Evolutionary conservation across 2,329 filamentous ascomycete species (phyloP).

Genomic region (Fonsecaea multimorphosa): DNA sequence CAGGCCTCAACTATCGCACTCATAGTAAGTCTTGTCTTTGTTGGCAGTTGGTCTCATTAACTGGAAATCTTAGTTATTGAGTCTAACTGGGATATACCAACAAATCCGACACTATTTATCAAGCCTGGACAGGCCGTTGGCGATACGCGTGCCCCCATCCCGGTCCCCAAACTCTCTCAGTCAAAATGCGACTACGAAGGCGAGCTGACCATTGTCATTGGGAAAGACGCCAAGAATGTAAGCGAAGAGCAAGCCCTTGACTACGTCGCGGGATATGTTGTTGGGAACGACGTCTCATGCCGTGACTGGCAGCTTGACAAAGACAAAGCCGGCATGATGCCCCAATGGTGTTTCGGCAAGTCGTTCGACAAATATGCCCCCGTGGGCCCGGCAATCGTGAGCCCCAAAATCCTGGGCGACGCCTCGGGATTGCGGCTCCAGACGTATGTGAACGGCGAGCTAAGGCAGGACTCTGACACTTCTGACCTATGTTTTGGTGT

Average conservation of each 20-base stretch:
- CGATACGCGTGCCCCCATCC: constrained; percentile 40
- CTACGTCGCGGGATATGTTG: constrained; percentile 49
- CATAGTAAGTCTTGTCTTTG: constrained; percentile 47
- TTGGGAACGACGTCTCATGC: constrained; percentile 48
- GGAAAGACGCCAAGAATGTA: constrained; percentile 17
- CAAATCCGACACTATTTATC: constrained; percentile 45
- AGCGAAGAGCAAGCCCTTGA: constrained; percentile 31
- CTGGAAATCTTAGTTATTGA: background rate
- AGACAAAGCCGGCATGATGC: constrained; percentile 41
- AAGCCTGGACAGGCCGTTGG: constrained; percentile 47
- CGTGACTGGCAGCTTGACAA: constrained; percentile 47
- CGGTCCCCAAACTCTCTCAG: constrained; percentile 44
- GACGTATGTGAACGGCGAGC: constrained; percentile 36
- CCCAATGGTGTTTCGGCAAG: constrained; percentile 43
- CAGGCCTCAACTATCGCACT: constrained; percentile 54
- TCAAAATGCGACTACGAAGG: constrained; percentile 40
- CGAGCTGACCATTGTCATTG: constrained; percentile 17
- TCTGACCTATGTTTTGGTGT: constrained; percentile 48
- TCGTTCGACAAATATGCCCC: constrained; percentile 49
- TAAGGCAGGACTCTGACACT: constrained; percentile 47
- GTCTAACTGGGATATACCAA: constrained; percentile 34
- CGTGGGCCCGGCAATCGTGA: constrained; percentile 50
- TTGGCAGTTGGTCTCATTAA: background rate
- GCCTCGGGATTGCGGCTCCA: constrained; percentile 42
- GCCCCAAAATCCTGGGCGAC: constrained; percentile 44